phyloP scores from a whole-genome alignment of 1,139 yeast species.

The Debaryomycetaceae sp. region DNA sequence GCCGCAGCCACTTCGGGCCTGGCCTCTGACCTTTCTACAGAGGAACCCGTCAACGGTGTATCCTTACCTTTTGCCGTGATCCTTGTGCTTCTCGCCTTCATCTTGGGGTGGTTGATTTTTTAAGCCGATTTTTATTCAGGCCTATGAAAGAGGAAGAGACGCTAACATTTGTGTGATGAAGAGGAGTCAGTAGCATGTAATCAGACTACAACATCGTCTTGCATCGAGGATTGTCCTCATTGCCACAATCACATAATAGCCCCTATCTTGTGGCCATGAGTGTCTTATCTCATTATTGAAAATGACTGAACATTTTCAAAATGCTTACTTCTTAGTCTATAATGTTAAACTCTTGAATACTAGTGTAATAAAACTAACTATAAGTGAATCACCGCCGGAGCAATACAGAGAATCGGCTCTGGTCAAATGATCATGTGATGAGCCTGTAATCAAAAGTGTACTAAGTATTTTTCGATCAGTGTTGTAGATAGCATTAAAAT shows the following conservation, averaged over 20 bases:
- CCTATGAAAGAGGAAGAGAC: neutral
- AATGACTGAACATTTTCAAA: neutral
- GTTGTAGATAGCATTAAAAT: too few species aligned
- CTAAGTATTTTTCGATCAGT: too few species aligned
- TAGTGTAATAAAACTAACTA: neutral
- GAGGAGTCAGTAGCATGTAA: neutral
- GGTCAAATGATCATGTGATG: too few species aligned
- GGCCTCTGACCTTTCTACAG: constrained; percentile 8
- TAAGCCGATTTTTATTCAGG: constrained; percentile 15
- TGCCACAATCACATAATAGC: neutral
- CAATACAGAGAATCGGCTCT: too few species aligned
- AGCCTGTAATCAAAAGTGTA: too few species aligned
- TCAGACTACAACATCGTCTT: neutral
- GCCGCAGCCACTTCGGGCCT: constrained; percentile 4
- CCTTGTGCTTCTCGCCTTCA: constrained; percentile 53
- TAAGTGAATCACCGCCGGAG: neutral
- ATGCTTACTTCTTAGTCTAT: neutral
- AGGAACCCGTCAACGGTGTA: constrained; percentile 44
- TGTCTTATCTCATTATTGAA: neutral
- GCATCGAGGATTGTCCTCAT: neutral
- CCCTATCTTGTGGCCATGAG: neutral
- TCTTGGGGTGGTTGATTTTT: constrained; percentile 59
- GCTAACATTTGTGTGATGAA: neutral
- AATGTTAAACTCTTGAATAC: neutral
- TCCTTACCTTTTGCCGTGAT: constrained; percentile 51